Percentiles rank a stretch among this genome's conserved stretches.
Conservation (phyloP, 352 stramenopile species). For the Halophytophthora batemanensis region DNA sequence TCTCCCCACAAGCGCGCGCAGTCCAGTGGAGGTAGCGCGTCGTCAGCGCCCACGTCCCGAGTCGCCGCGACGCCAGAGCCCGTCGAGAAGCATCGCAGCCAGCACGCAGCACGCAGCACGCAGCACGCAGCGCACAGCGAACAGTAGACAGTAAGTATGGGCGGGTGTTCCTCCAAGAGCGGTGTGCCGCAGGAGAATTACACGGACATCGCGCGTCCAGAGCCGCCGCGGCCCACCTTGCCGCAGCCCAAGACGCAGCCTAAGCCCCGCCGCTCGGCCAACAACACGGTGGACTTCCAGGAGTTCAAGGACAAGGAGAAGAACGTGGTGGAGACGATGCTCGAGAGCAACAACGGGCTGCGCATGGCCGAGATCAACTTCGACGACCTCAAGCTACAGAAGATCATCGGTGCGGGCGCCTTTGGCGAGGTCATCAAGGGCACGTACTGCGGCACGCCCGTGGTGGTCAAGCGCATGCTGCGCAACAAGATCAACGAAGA, state of each 20-base stretch:
- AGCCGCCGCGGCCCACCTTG: not conserved
- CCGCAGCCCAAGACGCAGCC: slow-evolving; percentile 2
- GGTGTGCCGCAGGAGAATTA: slow-evolving; percentile 16
- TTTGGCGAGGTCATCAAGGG: slow-evolving; percentile 89
- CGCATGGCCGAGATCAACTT: slow-evolving; percentile 90
- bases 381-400: slow-evolving; percentile 85
- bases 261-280: slow-evolving; percentile 13
- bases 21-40: too few species aligned
- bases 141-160: slow-evolving; percentile 24
- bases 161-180: slow-evolving; percentile 45
- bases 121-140: too few species aligned
- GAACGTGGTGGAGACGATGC: slow-evolving; percentile 86
- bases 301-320: slow-evolving; percentile 88
- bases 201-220: slow-evolving; percentile 4
- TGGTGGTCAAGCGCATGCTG: slow-evolving; percentile 88
- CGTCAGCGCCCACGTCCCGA: too few species aligned
- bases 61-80: too few species aligned
- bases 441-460: slow-evolving; percentile 85
- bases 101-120: too few species aligned
- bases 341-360: slow-evolving; percentile 85
- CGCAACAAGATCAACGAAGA: slow-evolving; percentile 88
- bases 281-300: slow-evolving; percentile 71
- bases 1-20: too few species aligned
- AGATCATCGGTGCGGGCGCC: slow-evolving; percentile 82
- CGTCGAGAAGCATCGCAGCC: not conserved